These are phyloP conservation scores for Cytospora piceae DNA, from an alignment of 2,329 filamentous ascomycete species.

Conservation along the genomic window DNA sequence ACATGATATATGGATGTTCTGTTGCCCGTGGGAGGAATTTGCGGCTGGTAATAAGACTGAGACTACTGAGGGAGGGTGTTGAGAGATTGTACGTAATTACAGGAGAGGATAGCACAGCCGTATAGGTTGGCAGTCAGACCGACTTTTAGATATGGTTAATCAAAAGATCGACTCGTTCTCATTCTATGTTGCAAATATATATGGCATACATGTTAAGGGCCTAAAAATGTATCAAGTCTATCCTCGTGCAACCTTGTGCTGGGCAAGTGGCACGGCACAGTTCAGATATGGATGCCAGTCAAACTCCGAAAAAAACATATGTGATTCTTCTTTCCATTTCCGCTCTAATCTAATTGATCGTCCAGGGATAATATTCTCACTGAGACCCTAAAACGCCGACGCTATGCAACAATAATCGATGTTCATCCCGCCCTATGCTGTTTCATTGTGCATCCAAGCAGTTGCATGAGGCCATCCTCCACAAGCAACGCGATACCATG, in stretches of 20 bases:
- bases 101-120: neutral
- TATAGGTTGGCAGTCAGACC: neutral
- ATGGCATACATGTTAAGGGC: no score
- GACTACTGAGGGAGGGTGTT: neutral
- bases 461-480: no score
- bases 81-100: neutral
- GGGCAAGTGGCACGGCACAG: neutral
- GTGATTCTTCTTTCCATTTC: neutral
- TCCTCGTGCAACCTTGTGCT: no score
- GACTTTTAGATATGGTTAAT: no score
- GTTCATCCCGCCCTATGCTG: neutral
- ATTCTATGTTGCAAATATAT: no score
- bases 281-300: neutral
- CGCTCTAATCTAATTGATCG: neutral
- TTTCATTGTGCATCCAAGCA: neutral
- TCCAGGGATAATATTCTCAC: neutral
- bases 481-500: neutral
- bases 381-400: slow-evolving; percentile 35
- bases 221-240: no score
- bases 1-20: slow-evolving; percentile 9
- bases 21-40: neutral
- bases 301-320: neutral
- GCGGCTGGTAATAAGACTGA: no score
- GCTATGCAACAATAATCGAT: slow-evolving; percentile 35
- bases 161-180: no score